phyloP scores from a whole-genome alignment of 208 protist genomes.

The Acanthamoeba castellanii region DNA sequence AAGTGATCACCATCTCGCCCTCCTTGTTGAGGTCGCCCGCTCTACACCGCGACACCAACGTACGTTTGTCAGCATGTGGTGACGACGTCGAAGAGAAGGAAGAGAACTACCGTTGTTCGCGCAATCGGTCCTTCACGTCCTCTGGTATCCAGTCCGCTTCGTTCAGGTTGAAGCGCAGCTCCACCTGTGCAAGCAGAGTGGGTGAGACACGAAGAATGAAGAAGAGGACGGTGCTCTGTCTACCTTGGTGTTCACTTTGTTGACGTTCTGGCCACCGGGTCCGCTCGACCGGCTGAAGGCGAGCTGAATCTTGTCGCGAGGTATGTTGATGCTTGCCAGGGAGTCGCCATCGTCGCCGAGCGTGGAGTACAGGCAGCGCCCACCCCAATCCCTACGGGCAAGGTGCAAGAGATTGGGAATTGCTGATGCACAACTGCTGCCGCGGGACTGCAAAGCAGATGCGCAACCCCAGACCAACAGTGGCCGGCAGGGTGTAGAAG shows the following conservation, averaged over 20 bases:
- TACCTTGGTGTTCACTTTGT: conserved; percentile 87
- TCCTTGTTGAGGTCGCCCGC: conserved; percentile 81
- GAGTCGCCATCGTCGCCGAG: background rate
- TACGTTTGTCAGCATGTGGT: background rate
- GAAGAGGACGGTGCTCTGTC: background rate
- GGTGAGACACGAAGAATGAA: background rate
- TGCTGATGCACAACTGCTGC: no score
- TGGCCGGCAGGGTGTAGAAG: no score
- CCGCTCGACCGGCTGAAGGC: conserved; percentile 72
- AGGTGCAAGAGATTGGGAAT: background rate
- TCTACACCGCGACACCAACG: background rate
- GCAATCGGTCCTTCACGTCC: conserved; percentile 76
- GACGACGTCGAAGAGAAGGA: background rate
- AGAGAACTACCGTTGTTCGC: background rate
- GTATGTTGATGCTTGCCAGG: conserved; percentile 30
- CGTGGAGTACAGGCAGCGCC: background rate
- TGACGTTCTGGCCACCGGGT: conserved; percentile 87
- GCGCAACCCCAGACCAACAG: no score
- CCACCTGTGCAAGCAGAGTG: background rate
- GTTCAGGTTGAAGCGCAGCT: conserved; percentile 81
- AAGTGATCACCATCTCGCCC: conserved; percentile 79
- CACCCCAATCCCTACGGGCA: background rate
- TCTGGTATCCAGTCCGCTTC: conserved; percentile 80
- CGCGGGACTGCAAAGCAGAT: no score
- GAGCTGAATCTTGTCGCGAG: conserved; percentile 59